Base-by-base conservation (phyloP, 805 yeast species). In the Pichia californica region DNA sequence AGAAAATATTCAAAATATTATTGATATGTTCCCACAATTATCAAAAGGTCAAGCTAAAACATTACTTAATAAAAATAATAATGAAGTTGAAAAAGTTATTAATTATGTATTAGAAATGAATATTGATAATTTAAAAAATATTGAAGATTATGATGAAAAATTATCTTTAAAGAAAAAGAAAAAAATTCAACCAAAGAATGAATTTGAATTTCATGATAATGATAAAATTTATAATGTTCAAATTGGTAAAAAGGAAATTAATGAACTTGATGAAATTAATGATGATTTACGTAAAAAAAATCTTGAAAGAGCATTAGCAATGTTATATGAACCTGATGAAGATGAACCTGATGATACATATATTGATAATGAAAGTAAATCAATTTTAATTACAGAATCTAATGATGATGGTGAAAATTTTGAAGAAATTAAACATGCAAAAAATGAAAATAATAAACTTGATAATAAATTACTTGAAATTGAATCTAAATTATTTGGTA, bases 311-410 rank as follows among this genome's bases (percentile, higher is more conserved):
- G 88, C 89, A 1, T 61, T 84, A 49, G 65, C 77, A 34, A 58
- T 83, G 48, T 63, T 85, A 48, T 82, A 83, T 51, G 83, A 82
- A 35, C 71, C 78, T 7, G 91, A 86, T 54, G 95, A 87, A 50
- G 95, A 86, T 59, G 95, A 87, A 53, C 79, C 83, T 3, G 96
- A 87, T 56, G 95, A 85, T 51, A 81, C 89, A 0, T 76, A 81
- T 55, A 78, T 73, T 45, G 87, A 78, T 33, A 73, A 72, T 43
- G 79, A 73, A 43, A 53, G 19, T 18, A 26, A 13, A 10, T 16
- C 62, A 33, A 68, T 74, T 0, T 55, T 59, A 7, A 55, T 57
- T 3, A 32, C 46, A 2, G 33, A 26, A 14, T 11, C 62, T 15
- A 55, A 54, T 15, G 68, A 58, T 28, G 67, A 58, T 10, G 43